phyloP scores from a whole-genome alignment of 129 eudicot species.

The Flaveria bidentis region DNA sequence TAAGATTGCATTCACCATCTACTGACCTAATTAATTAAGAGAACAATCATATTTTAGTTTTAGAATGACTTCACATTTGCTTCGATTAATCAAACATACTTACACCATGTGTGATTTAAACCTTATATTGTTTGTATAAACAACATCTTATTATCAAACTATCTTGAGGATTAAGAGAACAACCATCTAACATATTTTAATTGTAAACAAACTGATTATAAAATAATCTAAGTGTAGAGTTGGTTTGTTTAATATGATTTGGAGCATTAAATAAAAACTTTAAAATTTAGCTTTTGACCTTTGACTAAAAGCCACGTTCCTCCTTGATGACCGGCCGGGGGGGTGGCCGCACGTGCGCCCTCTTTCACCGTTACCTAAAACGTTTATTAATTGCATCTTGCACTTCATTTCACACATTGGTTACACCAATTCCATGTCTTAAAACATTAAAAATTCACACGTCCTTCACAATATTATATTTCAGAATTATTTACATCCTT shows the following conservation, averaged over 20 bases:
- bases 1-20: too few relatives aligned
- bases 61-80: too few relatives aligned
- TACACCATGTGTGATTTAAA: too few relatives aligned
- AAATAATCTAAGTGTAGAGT: neutral
- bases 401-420: conserved; percentile 30
- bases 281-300: conserved; percentile 27
- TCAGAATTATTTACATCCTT: too few relatives aligned
- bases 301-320: conserved; percentile 33
- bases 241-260: neutral
- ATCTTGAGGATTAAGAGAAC: too few relatives aligned
- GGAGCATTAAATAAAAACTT: neutral
- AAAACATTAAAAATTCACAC: neutral
- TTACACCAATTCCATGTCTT: conserved; percentile 15
- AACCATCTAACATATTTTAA: too few relatives aligned
- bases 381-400: conserved; percentile 21
- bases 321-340: conserved; percentile 30
- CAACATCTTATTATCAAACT: too few relatives aligned
- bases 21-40: too few relatives aligned
- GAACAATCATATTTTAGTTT: too few relatives aligned
- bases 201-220: too few relatives aligned
- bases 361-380: conserved; percentile 31
- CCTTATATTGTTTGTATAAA: too few relatives aligned
- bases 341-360: conserved; percentile 38
- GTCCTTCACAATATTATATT: neutral
- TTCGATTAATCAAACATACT: too few relatives aligned